Base-by-base conservation (phyloP, 495 filamentous ascomycete genomes). In the Aspergillus biplanus region DNA sequence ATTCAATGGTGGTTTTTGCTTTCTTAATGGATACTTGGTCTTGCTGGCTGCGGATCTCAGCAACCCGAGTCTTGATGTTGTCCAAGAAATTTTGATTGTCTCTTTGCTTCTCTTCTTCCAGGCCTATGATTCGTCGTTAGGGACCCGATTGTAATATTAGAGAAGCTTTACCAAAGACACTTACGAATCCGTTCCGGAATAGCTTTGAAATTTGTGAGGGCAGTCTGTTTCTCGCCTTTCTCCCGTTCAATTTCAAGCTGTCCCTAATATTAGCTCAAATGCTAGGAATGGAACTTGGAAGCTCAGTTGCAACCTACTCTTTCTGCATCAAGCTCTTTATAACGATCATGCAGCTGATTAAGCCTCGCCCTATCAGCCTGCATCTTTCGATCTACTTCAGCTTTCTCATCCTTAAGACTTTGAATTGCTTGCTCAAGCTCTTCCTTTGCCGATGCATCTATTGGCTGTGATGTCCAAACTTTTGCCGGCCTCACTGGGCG, bases 381-480 rank as follows among this genome's bases (percentile, higher is more conserved):
- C 7, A 80, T 61, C 47, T 73, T 72, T 13, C 69, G 56, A 34
- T 78, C 61, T 7, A 83, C 42, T 5, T 71, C 73, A 16, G 70
- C 71, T 21, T 82, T 47, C 42, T 86, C 74, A 6, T 78, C 73
- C 11, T 76, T 78, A 47, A 82, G 73, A 4, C 79, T 56, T 1
- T 67, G 50, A 33, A 87, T 82, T 0, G 73, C 77, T 34, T 72
- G 68, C 56, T 78, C 69, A 21, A 87, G 32, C 47, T 80, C 80
- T 12, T 74, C 69, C 67, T 89, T 92, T 56, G 84, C 82, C 33
- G 82, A 75, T 1, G 68, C 66, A 71, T 95, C 89, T 12, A 92
- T 84, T 5, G 91, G 89, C 66, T 91, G 86, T 61, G 92, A 84
- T 4, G 89, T 92, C 90, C 92, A 97, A 58, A 83, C 79, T 13